These are phyloP conservation scores for Crepidotus variabilis DNA, from an alignment of 768 basidiomycete genomes.

Conservation along the genomic window DNA sequence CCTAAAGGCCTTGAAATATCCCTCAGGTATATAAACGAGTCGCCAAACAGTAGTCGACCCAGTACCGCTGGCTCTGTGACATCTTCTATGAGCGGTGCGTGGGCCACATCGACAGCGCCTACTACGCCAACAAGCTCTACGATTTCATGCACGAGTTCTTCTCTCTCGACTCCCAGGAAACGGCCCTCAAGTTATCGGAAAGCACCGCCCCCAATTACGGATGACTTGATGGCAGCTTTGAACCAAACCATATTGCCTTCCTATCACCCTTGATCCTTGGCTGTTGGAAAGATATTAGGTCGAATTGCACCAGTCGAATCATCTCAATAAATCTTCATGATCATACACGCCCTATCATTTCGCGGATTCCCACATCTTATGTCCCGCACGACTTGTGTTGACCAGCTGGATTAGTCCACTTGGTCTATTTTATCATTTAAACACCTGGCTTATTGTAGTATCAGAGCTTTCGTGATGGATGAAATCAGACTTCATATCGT, in stretches of 20 bases:
- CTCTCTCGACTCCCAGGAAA: constrained; percentile 9
- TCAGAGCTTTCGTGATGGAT: no score
- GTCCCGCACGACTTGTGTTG: no score
- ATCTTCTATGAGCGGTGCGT: not conserved
- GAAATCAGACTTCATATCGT: no score
- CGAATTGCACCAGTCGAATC: no score
- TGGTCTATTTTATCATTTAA: no score
- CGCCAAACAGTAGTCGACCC: not conserved
- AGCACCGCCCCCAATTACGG: constrained; percentile 19
- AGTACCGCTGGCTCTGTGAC: not conserved
- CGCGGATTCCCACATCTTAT: no score
- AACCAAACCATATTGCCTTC: not conserved
- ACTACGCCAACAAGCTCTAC: constrained; percentile 4
- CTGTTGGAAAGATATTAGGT: no score
- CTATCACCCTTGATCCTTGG: not conserved
- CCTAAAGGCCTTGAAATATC: constrained; percentile 11
- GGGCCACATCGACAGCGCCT: constrained; percentile 7
- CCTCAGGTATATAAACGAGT: constrained; percentile 9
- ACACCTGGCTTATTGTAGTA: no score
- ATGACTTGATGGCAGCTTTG: constrained; percentile 5
- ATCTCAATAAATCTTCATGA: no score
- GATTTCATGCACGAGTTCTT: not conserved
- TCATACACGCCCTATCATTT: no score
- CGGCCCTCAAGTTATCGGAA: constrained; percentile 24
- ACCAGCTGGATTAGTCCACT: no score